Percentiles rank a stretch among this genome's conserved stretches.
These are phyloP conservation scores for Trichophyton benhamiae DNA, from an alignment of 2,329 filamentous ascomycete genomes.

Conservation along the genomic window DNA sequence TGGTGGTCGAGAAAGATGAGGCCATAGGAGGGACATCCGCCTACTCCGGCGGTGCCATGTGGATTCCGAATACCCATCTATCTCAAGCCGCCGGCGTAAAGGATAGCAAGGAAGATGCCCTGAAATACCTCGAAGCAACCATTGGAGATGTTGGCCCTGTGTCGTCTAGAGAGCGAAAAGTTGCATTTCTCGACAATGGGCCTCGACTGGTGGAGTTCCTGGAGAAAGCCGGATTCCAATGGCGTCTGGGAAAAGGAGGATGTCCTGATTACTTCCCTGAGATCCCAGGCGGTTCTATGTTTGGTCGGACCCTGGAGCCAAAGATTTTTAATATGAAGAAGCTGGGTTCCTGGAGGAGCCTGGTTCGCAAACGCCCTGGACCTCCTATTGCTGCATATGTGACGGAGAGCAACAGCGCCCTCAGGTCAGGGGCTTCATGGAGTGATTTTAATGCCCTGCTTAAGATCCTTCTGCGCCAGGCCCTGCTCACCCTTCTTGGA, in stretches of 20 bases:
- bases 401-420: neutral
- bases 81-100: conserved; percentile 10
- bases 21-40: conserved; percentile 25
- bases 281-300: conserved; percentile 14
- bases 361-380: conserved; percentile 11
- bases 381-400: conserved; percentile 12
- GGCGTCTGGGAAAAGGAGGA: conserved; percentile 13
- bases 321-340: conserved; percentile 19
- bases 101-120: conserved; percentile 17
- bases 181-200: conserved; percentile 22
- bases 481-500: conserved; percentile 10
- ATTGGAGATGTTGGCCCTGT: conserved; percentile 22
- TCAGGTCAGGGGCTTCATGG: neutral
- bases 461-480: conserved; percentile 5
- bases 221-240: conserved; percentile 14
- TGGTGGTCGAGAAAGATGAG: conserved; percentile 25
- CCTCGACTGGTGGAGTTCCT: conserved; percentile 25
- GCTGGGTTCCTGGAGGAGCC: conserved; percentile 18
- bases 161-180: conserved; percentile 15
- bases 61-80: conserved; percentile 25
- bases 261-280: conserved; percentile 26
- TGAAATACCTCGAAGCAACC: conserved; percentile 20
- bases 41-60: conserved; percentile 26
- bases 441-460: neutral
- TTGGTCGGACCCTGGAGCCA: conserved; percentile 20